Conservation (phyloP, 2,329 filamentous ascomycete species). For the Plectosphaerella sp. region DNA sequence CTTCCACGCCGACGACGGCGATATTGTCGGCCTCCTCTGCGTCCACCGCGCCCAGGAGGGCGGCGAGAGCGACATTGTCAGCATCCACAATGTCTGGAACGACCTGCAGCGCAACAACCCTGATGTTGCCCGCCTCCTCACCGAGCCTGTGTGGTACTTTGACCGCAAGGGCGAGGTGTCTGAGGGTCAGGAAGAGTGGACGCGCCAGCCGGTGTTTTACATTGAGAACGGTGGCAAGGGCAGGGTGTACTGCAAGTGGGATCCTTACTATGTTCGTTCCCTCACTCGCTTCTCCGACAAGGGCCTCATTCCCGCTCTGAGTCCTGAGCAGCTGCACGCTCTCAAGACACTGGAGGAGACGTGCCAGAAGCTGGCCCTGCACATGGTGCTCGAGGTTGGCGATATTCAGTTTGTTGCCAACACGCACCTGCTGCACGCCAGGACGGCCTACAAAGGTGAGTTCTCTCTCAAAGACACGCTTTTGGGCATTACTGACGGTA, state of each 20-base stretch:
- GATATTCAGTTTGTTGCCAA: slow-evolving; percentile 82
- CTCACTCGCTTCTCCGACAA: slow-evolving; percentile 68
- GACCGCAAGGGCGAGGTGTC: slow-evolving; percentile 84
- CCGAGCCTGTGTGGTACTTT: slow-evolving; percentile 83
- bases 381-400: slow-evolving; percentile 80
- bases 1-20: slow-evolving; percentile 80
- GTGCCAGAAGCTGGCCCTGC: slow-evolving; percentile 65
- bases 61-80: slow-evolving; percentile 79
- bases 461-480: neutral
- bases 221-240: slow-evolving; percentile 63
- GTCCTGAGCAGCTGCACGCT: slow-evolving; percentile 63
- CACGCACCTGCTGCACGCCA: slow-evolving; percentile 72
- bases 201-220: slow-evolving; percentile 69
- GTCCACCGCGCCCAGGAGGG: slow-evolving; percentile 73
- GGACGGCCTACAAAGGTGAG: slow-evolving; percentile 65
- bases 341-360: slow-evolving; percentile 69
- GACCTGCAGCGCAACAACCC: slow-evolving; percentile 68
- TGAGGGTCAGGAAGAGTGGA: slow-evolving; percentile 69
- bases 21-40: slow-evolving; percentile 80
- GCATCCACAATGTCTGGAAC: slow-evolving; percentile 79
- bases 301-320: slow-evolving; percentile 70
- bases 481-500: neutral
- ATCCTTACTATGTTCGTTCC: slow-evolving; percentile 81
- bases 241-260: slow-evolving; percentile 79
- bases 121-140: slow-evolving; percentile 71